Evolutionary conservation across 345 rosid genomes (phyloP).

Genomic region (Barbarea vulgaris): DNA sequence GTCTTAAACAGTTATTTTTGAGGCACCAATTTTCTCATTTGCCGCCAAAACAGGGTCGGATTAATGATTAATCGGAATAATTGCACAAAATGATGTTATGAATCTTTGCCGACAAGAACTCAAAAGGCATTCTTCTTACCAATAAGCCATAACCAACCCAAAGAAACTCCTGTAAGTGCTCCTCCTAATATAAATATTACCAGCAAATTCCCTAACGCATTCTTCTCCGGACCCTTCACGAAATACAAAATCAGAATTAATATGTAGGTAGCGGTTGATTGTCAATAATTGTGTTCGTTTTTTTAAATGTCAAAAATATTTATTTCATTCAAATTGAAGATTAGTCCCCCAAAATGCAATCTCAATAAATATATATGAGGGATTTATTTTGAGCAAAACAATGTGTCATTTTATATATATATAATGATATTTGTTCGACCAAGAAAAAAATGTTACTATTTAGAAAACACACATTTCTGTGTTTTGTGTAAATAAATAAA

Average conservation of each 20-base stretch:
- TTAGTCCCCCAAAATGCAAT: background rate
- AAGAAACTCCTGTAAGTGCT: constrained; percentile 58
- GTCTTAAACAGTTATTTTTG: background rate
- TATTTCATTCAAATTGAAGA: background rate
- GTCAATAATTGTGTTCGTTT: background rate
- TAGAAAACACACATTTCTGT: background rate
- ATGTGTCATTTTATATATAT: no score
- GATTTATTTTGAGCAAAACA: background rate
- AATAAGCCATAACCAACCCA: constrained; percentile 89
- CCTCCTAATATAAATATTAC: constrained; percentile 50
- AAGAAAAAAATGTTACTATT: no score
- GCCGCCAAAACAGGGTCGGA: background rate
- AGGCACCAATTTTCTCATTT: background rate
- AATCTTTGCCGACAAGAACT: constrained; percentile 3
- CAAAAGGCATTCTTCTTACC: constrained; percentile 55
- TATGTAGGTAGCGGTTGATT: background rate
- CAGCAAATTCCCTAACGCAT: constrained; percentile 84
- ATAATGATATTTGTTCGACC: no score
- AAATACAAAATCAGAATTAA: background rate
- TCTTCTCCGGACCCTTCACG: constrained; percentile 86
- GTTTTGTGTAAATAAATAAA: background rate
- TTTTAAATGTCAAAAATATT: background rate
- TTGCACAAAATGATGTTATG: background rate
- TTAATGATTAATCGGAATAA: background rate
- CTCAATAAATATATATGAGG: background rate